Conservation (phyloP, 257 asterid species). For the Hygrophila difformis region DNA sequence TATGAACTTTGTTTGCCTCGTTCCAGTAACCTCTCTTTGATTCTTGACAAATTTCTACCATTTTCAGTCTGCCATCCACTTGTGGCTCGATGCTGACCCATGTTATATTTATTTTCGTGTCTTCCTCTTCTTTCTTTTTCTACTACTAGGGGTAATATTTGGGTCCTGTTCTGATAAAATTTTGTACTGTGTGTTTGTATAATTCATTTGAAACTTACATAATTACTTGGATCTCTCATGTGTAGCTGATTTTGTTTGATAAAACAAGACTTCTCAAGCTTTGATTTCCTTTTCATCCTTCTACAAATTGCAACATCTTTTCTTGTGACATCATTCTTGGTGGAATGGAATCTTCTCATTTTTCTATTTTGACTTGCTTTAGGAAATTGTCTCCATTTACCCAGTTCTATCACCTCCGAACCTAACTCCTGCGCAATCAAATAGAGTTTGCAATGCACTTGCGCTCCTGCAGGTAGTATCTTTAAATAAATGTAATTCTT, state of each 20-base stretch:
- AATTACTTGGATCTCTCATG: too few relatives aligned
- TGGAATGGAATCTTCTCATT: neutral
- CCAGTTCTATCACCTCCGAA: constrained; percentile 95
- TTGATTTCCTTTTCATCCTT: too few relatives aligned
- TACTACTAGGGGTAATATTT: too few relatives aligned
- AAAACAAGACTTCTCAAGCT: too few relatives aligned
- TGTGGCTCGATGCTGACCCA: neutral
- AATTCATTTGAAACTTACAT: too few relatives aligned
- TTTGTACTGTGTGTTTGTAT: too few relatives aligned
- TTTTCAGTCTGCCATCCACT: neutral
- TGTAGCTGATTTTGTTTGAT: too few relatives aligned
- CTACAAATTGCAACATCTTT: too few relatives aligned
- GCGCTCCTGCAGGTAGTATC: constrained; percentile 84
- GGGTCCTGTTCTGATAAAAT: too few relatives aligned
- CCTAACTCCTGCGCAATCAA: constrained; percentile 84
- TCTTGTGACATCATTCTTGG: neutral
- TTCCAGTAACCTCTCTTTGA: too few relatives aligned
- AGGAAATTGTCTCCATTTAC: constrained; percentile 94
- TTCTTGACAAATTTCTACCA: too few relatives aligned
- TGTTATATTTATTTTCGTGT: neutral
- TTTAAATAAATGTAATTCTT: neutral
- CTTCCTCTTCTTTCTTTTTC: too few relatives aligned
- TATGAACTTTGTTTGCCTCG: neutral
- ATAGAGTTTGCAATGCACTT: constrained; percentile 95
- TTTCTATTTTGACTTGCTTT: constrained; percentile 19